Conservation (phyloP, 495 filamentous ascomycete species). For the Trichoderma asperelloides region DNA sequence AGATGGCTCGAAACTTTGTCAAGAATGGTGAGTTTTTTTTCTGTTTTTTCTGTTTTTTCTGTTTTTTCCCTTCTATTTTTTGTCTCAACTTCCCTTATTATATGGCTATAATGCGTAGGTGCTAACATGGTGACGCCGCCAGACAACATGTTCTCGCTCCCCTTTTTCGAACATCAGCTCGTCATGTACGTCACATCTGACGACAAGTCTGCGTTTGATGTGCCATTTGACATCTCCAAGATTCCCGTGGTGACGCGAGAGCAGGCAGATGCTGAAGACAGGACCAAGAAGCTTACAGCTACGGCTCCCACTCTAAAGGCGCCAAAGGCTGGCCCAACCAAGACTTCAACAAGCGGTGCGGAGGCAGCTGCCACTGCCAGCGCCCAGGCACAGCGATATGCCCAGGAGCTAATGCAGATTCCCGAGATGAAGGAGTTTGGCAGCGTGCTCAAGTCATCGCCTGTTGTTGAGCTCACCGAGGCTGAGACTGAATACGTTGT, state of each 20-base stretch:
- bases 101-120: background rate
- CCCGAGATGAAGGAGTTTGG: constrained; percentile 88
- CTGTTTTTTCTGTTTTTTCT: background rate
- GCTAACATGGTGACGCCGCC: constrained; percentile 17
- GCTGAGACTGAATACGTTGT: constrained; percentile 98
- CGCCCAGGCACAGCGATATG: constrained; percentile 77
- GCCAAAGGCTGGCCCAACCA: constrained; percentile 74
- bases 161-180: constrained; percentile 91
- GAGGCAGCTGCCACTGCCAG: constrained; percentile 64
- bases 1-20: constrained; percentile 73
- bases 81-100: no score
- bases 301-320: constrained; percentile 92
- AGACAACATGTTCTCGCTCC: constrained; percentile 87
- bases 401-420: constrained; percentile 75
- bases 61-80: no score
- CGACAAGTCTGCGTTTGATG: constrained; percentile 71
- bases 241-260: constrained; percentile 94
- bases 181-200: constrained; percentile 95
- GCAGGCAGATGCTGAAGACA: constrained; percentile 93
- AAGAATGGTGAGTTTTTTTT: constrained; percentile 62
- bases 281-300: constrained; percentile 88
- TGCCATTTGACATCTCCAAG: constrained; percentile 80
- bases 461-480: constrained; percentile 83
- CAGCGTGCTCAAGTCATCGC: constrained; percentile 77
- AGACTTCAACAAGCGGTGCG: constrained; percentile 56